Conservation (phyloP, 2,329 filamentous ascomycete genomes). For the Harringtonia lauricola region DNA sequence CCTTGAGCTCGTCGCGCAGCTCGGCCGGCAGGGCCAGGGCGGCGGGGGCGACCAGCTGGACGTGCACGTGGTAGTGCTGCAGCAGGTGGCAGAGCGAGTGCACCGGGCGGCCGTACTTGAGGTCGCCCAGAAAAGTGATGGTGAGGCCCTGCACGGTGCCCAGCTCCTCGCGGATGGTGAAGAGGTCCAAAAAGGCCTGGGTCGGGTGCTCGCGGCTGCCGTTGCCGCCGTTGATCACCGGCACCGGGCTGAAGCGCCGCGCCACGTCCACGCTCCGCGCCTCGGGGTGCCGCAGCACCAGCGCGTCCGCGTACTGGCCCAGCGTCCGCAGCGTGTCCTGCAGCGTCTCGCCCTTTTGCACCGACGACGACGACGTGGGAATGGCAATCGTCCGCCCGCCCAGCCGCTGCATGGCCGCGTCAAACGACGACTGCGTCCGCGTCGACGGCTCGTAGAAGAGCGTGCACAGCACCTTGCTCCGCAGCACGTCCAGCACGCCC, state of each 20-base stretch:
- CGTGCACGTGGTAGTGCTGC: conserved; percentile 86
- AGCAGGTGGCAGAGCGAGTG: conserved; percentile 93
- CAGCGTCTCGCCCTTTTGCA: conserved; percentile 87
- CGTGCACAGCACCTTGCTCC: conserved; percentile 75
- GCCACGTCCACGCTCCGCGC: conserved; percentile 72
- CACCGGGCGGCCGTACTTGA: conserved; percentile 86
- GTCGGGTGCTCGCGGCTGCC: conserved; percentile 94
- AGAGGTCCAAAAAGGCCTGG: conserved; percentile 93
- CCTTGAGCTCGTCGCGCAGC: conserved; percentile 60
- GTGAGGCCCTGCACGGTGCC: conserved; percentile 91
- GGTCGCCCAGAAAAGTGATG: conserved; percentile 90
- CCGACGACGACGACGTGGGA: conserved; percentile 74
- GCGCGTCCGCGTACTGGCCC: conserved; percentile 85
- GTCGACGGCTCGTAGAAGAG: conserved; percentile 98
- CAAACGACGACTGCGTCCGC: conserved; percentile 88
- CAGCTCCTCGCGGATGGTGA: conserved; percentile 95
- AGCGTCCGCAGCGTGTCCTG: conserved; percentile 91
- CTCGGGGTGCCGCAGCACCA: conserved; percentile 89
- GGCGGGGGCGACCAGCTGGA: conserved; percentile 82
- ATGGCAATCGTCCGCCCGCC: conserved; percentile 79
- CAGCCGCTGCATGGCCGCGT: conserved; percentile 96
- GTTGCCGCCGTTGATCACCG: conserved; percentile 95
- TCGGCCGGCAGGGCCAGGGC: conserved; percentile 65
- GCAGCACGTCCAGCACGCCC: conserved; percentile 77
- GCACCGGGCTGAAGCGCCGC: conserved; percentile 77